phyloP scores from a whole-genome alignment of 768 basidiomycete species.

The Lentinula sp. region DNA sequence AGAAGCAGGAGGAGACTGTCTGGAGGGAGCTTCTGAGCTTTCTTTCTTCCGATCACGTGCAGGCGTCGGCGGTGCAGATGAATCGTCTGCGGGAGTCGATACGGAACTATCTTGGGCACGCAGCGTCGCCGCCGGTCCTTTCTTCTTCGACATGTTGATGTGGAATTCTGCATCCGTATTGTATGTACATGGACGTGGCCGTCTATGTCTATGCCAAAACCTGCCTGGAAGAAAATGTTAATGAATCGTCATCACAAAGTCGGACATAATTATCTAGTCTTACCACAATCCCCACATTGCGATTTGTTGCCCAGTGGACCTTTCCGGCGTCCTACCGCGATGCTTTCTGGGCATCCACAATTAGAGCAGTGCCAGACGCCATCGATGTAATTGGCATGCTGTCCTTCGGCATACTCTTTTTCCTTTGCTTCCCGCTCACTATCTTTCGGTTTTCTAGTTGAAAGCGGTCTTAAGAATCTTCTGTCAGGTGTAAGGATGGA shows the following conservation, averaged over 20 bases:
- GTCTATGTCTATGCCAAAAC: constrained; percentile 83
- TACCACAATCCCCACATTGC: constrained; percentile 91
- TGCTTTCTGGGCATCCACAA: constrained; percentile 84
- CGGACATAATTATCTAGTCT: constrained; percentile 21
- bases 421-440: constrained; percentile 80
- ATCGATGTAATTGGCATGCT: constrained; percentile 75
- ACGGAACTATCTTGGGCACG: constrained; percentile 37
- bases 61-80: constrained; percentile 51
- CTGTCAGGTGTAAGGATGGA: constrained; percentile 31
- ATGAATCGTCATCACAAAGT: constrained; percentile 4
- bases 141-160: constrained; percentile 51
- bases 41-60: constrained; percentile 29
- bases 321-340: constrained; percentile 82
- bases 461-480: constrained; percentile 38
- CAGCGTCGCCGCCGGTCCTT: constrained; percentile 44
- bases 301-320: constrained; percentile 87
- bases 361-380: constrained; percentile 95
- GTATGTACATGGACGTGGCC: constrained; percentile 77
- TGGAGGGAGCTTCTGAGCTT: constrained; percentile 27
- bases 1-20: constrained; percentile 22
- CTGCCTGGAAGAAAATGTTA: constrained; percentile 49
- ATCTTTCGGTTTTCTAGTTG: constrained; percentile 65
- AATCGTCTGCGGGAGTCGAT: constrained; percentile 30
- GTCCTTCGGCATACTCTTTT: constrained; percentile 76
- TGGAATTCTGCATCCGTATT: constrained; percentile 73